Base-by-base conservation (phyloP, 2,329 filamentous ascomycete genomes). In the Colletotrichum viniferum region DNA sequence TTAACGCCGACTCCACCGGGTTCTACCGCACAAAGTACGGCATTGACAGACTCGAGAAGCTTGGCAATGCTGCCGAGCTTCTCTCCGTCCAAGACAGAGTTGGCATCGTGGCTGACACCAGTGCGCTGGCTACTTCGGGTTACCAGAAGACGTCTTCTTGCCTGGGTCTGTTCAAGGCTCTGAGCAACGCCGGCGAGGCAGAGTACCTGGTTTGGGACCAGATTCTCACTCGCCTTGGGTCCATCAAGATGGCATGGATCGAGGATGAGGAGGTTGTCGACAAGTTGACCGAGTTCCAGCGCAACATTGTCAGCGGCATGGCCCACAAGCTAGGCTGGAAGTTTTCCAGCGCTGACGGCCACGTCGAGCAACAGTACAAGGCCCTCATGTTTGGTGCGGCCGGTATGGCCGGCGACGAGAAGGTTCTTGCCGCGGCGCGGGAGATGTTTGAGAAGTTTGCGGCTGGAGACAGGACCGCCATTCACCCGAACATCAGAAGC, bases 121-220 rank as follows among this genome's bases (percentile, higher is more conserved):
- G 95, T 79, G 95, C 96, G 34, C 89, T 98, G 79, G 95, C 96
- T 69, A 91, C 94, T 43, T 97, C 96, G 63, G 96, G 96, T 36
- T 98, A 98, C 84, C 95, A 98, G 84, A 97, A 95, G 88, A 98
- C 96, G 1, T 98, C 96, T 18, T 96, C 95, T 14, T 90, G 98
- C 68, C 86, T 98, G 58, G 96, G 94, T 69, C 89, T 98, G 16
- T 89, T 98, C 70, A 94, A 97, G 83, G 93, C 94, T 65, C 97
- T 98, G 82, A 91, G 93, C 81, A 88, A 86, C 77, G 94, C 95
- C 83, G 89, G 92, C 3, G 96, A 98, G 86, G 88, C 92, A 1
- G 95, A 98, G 80, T 98, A 96, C 78, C 95, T 98, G 52, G 96
- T 98, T 4, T 98, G 96, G 96, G 96, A 95, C 79, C 96, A 98